phyloP scores from a whole-genome alignment of 2,329 filamentous ascomycete genomes.

The Cercospora beticola region DNA sequence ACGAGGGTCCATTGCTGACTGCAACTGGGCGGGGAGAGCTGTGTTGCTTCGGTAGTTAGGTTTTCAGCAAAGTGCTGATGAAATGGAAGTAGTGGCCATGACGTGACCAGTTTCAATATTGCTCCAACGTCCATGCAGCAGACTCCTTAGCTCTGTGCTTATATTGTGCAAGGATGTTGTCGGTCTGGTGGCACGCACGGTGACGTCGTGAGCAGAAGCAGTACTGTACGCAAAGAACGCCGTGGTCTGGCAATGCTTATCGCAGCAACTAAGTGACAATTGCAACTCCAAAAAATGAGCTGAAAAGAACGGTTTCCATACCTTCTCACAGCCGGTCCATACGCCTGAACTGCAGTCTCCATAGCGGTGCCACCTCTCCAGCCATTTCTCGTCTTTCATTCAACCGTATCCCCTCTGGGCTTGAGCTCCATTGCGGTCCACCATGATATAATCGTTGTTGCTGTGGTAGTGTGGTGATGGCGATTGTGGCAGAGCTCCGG shows the following conservation, averaged over 20 bases:
- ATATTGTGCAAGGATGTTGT: conserved; percentile 7
- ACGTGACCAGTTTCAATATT: background rate
- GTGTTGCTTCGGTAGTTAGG: background rate
- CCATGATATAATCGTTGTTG: conserved; percentile 37
- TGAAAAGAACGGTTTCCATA: conserved; percentile 17
- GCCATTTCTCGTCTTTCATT: background rate
- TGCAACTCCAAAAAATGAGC: conserved; percentile 18
- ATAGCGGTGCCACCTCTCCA: conserved; percentile 2
- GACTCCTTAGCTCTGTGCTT: background rate
- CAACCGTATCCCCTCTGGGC: conserved; percentile 28
- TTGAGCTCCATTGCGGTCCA: conserved; percentile 28
- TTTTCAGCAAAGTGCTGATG: background rate
- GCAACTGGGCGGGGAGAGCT: background rate
- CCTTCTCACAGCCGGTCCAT: conserved; percentile 20
- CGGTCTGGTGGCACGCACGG: background rate
- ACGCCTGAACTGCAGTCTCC: conserved; percentile 17
- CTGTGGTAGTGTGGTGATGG: conserved; percentile 20
- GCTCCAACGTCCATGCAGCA: background rate
- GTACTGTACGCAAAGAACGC: conserved; percentile 10
- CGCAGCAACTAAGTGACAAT: conserved; percentile 23
- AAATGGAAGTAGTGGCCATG: background rate
- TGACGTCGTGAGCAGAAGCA: background rate
- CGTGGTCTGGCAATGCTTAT: conserved; percentile 12
- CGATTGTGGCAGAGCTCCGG: conserved; percentile 27
- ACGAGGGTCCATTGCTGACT: background rate